A percentile compares a stretch with the other conserved stretches of the same genome.
Evolutionary conservation across 805 yeast species (phyloP).

Genomic region (Zygotorulaspora sp.): DNA sequence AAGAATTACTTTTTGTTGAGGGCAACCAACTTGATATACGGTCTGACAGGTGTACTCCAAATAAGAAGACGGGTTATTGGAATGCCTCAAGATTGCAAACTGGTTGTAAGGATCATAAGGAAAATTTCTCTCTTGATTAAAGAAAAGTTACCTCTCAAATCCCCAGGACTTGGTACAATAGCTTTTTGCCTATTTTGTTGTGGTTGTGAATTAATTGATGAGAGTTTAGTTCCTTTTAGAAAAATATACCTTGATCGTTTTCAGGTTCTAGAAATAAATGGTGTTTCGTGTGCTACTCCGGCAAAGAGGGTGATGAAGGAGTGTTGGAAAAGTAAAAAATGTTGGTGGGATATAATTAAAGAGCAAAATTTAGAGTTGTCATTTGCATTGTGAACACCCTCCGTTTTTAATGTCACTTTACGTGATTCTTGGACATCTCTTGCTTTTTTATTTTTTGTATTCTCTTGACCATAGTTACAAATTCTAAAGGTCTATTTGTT

Average conservation of each 20-base stretch:
- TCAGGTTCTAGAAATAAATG: constrained; percentile 7
- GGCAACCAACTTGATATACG: constrained; percentile 51
- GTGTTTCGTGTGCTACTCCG: constrained; percentile 18
- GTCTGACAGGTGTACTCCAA: constrained; percentile 50
- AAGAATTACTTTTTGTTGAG: constrained; percentile 31
- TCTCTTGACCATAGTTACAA: too few relatives aligned
- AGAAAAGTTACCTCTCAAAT: constrained; percentile 8
- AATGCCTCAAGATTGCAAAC: constrained; percentile 43
- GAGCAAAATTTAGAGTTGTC: constrained; percentile 17
- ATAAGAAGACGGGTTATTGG: constrained; percentile 54
- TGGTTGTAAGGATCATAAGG: constrained; percentile 36
- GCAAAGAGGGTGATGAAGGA: constrained; percentile 20
- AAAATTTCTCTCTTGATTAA: constrained; percentile 11
- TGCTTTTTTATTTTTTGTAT: too few relatives aligned
- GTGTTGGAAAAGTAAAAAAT: constrained; percentile 18
- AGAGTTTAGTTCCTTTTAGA: constrained; percentile 11
- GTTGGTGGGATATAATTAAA: constrained; percentile 23
- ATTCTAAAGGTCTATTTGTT: too few relatives aligned
- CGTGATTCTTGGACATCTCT: too few relatives aligned
- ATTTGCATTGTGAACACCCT: constrained; percentile 19
- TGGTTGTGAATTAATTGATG: constrained; percentile 23
- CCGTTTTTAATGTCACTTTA: too few relatives aligned
- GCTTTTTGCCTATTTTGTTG: constrained; percentile 21
- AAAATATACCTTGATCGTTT: constrained; percentile 12
- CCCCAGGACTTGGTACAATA: constrained; percentile 17